Evolutionary conservation across 2,329 filamentous ascomycete species (phyloP).

Genomic region (Alternaria triticimaculans): DNA sequence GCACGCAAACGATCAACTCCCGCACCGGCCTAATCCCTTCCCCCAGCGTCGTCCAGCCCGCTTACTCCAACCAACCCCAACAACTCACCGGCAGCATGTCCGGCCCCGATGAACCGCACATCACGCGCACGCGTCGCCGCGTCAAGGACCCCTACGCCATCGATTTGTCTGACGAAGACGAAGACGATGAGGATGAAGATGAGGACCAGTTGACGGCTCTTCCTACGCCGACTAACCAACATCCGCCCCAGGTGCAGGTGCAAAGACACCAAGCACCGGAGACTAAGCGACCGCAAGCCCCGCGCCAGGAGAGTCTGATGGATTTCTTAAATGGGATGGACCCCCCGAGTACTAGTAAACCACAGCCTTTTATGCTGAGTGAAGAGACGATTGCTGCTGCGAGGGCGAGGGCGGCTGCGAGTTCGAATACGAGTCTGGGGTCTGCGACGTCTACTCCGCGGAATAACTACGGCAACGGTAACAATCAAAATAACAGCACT

Average conservation of each 20-base stretch:
- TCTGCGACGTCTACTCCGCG: constrained; percentile 26
- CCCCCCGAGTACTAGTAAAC: constrained; percentile 58
- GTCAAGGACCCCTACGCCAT: constrained; percentile 94
- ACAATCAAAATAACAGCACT: too few relatives aligned
- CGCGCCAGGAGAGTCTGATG: constrained; percentile 65
- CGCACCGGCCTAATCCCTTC: constrained; percentile 69
- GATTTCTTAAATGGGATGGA: constrained; percentile 76
- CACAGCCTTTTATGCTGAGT: constrained; percentile 44
- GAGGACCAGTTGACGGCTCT: constrained; percentile 61
- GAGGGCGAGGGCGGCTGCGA: constrained; percentile 38
- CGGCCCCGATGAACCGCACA: constrained; percentile 56
- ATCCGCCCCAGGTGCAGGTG: neutral
- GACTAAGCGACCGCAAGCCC: neutral
- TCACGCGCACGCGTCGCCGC: constrained; percentile 76
- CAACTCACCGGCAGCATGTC: constrained; percentile 43
- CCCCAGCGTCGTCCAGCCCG: constrained; percentile 42
- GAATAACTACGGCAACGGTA: constrained; percentile 3
- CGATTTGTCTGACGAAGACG: constrained; percentile 60
- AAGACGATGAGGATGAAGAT: constrained; percentile 24
- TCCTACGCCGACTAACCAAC: constrained; percentile 44
- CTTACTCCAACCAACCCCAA: constrained; percentile 45
- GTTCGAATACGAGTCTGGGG: too few relatives aligned
- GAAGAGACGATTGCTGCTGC: constrained; percentile 42
- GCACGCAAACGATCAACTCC: constrained; percentile 72
- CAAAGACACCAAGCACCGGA: neutral